phyloP scores from a whole-genome alignment of 1,139 yeast genomes.

The Saccharomycopsis hybrid region DNA sequence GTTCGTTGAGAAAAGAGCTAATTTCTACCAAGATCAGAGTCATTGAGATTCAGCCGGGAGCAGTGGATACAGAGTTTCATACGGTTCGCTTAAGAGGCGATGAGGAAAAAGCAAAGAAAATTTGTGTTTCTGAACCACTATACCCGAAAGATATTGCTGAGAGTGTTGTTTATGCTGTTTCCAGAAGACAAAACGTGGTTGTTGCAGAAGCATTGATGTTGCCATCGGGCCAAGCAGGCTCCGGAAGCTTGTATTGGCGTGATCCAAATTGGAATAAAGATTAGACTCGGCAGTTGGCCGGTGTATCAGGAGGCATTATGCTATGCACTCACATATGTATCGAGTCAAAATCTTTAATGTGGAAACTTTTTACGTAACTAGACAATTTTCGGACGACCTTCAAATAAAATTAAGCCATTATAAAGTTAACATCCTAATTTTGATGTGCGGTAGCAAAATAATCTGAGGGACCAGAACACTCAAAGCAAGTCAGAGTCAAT shows the following conservation, averaged over 20 bases:
- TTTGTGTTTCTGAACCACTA: constrained; percentile 70
- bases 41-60: constrained; percentile 82
- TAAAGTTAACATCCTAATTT: no score
- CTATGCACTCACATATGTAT: no score
- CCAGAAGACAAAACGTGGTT: constrained; percentile 70
- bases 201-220: constrained; percentile 73
- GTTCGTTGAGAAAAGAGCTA: constrained; percentile 71
- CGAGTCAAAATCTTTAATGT: no score
- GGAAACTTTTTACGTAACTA: no score
- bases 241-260: constrained; percentile 27
- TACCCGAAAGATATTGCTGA: constrained; percentile 79
- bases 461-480: no score
- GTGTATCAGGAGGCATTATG: no score
- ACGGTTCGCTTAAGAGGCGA: constrained; percentile 73
- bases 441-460: no score
- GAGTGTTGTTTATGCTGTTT: constrained; percentile 60
- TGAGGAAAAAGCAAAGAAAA: constrained; percentile 56
- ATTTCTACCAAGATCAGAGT: constrained; percentile 70
- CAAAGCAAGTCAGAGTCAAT: no score
- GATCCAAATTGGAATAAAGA: constrained; percentile 18
- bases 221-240: constrained; percentile 74
- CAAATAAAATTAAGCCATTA: no score
- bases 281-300: no score
- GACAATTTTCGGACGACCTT: no score
- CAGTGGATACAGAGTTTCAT: constrained; percentile 84